Conservation (phyloP, 306 rosid species). For the Comarum palustre region DNA sequence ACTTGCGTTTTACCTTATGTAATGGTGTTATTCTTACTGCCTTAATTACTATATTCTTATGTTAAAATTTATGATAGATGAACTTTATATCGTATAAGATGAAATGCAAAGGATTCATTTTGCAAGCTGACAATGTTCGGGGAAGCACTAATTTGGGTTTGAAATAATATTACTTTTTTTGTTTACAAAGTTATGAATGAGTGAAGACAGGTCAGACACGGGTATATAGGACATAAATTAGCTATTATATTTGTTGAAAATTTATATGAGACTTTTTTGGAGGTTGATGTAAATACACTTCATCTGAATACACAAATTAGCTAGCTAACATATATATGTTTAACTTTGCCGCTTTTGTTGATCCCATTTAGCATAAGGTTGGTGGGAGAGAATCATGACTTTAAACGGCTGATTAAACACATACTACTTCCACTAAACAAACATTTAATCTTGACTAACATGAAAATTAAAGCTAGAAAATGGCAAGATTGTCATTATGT, state of each 20-base stretch:
- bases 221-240: not conserved
- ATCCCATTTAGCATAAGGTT: not conserved
- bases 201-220: not conserved
- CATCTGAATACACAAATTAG: not conserved
- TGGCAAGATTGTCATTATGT: not conserved
- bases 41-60: no score
- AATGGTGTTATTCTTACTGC: no score
- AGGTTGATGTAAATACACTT: not conserved
- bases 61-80: no score
- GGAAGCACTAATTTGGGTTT: no score
- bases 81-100: no score
- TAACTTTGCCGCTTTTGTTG: not conserved
- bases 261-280: no score
- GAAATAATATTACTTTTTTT: no score
- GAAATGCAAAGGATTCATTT: no score
- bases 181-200: no score
- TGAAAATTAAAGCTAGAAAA: not conserved
- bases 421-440: not conserved
- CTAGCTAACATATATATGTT: not conserved
- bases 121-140: no score
- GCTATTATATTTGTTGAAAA: no score
- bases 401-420: not conserved
- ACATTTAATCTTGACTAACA: not conserved
- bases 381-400: not conserved
- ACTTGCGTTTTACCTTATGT: no score